Conservation (phyloP, 805 yeast species). For the Yarrowia keelungensis region DNA sequence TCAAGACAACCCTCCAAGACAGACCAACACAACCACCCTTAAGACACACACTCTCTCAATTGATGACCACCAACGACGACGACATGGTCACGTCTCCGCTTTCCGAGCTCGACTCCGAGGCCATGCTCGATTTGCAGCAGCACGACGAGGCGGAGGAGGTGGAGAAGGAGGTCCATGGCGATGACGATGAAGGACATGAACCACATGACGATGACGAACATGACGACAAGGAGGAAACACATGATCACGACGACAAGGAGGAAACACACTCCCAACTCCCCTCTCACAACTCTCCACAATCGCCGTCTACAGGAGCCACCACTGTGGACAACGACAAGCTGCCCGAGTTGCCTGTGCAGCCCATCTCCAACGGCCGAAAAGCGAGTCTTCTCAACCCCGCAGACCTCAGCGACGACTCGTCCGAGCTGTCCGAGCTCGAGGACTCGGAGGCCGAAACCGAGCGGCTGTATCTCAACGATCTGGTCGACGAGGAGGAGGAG, state of each 20-base stretch:
- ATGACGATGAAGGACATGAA: not conserved
- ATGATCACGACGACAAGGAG: not conserved
- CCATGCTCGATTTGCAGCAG: conserved; percentile 32
- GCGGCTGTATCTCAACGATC: conserved; percentile 66
- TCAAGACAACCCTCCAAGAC: not conserved
- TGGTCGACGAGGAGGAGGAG: conserved; percentile 49
- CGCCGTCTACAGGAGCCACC: too few species aligned
- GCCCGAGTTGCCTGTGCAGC: not conserved
- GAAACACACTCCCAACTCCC: too few species aligned
- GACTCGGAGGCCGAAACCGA: conserved; percentile 93
- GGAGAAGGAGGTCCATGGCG: not conserved
- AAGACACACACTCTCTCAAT: not conserved
- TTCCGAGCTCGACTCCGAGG: conserved; percentile 38
- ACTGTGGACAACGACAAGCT: too few species aligned
- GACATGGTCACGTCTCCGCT: conserved; percentile 40
- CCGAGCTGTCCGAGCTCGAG: conserved; percentile 55
- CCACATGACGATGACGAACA: not conserved
- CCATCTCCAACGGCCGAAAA: conserved; percentile 18
- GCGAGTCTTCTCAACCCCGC: conserved; percentile 30
- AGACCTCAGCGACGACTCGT: conserved; percentile 46
- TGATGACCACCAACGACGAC: conserved; percentile 37
- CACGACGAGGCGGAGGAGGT: not conserved
- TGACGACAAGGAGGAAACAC: not conserved
- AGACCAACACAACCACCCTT: too few species aligned
- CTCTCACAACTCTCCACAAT: too few species aligned